Conservation (phyloP, 768 basidiomycete species). For the Nidularia pulvinata region DNA sequence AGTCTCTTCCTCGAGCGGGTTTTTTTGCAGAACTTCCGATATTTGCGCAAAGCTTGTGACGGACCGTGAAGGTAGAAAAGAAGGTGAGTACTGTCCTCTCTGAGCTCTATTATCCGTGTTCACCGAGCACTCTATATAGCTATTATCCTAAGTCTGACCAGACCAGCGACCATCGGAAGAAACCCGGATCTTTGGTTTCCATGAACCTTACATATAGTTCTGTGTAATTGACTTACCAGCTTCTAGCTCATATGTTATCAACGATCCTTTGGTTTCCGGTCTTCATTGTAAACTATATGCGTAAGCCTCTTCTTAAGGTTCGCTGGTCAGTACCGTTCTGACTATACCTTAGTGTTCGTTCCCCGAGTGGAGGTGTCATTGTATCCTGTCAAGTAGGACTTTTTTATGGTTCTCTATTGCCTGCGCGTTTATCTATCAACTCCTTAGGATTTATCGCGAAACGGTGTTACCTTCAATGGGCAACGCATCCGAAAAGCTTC, state of each 20-base stretch:
- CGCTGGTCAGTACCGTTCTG: slow-evolving; percentile 1
- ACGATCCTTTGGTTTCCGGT: slow-evolving; percentile 63
- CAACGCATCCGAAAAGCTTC: slow-evolving; percentile 66
- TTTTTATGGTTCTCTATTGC: not conserved
- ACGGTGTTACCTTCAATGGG: slow-evolving; percentile 72
- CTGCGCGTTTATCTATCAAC: too few relatives aligned
- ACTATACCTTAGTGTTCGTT: slow-evolving; percentile 49
- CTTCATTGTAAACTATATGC: slow-evolving; percentile 82
- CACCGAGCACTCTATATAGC: slow-evolving; percentile 29
- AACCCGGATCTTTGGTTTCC: slow-evolving; percentile 65
- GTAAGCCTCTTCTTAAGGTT: slow-evolving; percentile 32
- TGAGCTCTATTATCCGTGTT: not conserved
- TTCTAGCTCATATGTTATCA: slow-evolving; percentile 61
- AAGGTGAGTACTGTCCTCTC: slow-evolving; percentile 42
- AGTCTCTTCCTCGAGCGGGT: too few relatives aligned
- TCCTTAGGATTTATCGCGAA: slow-evolving; percentile 70
- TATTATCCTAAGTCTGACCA: slow-evolving; percentile 57
- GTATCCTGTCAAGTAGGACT: slow-evolving; percentile 72
- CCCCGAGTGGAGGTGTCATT: slow-evolving; percentile 70
- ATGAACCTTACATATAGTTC: not conserved
- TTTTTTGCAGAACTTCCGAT: slow-evolving; percentile 10
- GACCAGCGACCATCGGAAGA: slow-evolving; percentile 69
- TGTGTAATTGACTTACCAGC: not conserved
- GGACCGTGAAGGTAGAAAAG: slow-evolving; percentile 56
- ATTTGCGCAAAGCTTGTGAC: slow-evolving; percentile 79